These are phyloP conservation scores for Arabidopsis lyrata DNA, from an alignment of 441 rosid genomes.

Conservation along the genomic window DNA sequence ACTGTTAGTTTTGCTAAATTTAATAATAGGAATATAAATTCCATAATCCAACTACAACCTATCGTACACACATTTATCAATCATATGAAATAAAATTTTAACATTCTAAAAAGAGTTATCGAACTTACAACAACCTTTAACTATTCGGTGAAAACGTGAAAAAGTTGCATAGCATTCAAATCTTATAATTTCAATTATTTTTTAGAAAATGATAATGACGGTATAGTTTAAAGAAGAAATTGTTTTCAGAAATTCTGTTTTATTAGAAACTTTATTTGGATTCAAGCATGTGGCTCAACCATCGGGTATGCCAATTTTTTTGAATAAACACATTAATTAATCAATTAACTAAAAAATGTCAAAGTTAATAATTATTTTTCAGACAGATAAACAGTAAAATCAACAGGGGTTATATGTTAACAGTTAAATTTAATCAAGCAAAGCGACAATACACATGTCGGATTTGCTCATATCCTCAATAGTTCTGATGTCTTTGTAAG, in stretches of 20 bases:
- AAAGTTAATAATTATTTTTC: neutral
- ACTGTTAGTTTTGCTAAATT: neutral
- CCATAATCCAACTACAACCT: neutral
- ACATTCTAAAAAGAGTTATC: neutral
- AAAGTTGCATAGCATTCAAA: no score
- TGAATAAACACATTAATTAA: neutral
- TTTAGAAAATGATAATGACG: neutral
- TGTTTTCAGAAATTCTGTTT: neutral
- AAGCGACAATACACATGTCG: conserved; percentile 30
- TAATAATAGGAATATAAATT: neutral
- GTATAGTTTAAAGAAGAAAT: neutral
- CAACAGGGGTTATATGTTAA: conserved; percentile 31
- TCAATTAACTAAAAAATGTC: neutral
- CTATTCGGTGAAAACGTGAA: no score
- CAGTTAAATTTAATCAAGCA: conserved; percentile 38
- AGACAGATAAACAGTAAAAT: conserved; percentile 11
- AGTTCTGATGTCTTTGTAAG: conserved; percentile 24
- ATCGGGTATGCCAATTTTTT: neutral
- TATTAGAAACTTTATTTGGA: neutral
- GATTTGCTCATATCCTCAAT: conserved; percentile 41
- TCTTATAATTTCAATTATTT: no score
- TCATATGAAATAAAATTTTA: neutral
- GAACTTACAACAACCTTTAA: neutral
- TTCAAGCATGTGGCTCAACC: conserved; percentile 21
- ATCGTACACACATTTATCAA: neutral